Evolutionary conservation across 2,329 filamentous ascomycete genomes (phyloP), one percentile per base, ranked within the genome.

Genomic region (Xylaria sp.): DNA sequence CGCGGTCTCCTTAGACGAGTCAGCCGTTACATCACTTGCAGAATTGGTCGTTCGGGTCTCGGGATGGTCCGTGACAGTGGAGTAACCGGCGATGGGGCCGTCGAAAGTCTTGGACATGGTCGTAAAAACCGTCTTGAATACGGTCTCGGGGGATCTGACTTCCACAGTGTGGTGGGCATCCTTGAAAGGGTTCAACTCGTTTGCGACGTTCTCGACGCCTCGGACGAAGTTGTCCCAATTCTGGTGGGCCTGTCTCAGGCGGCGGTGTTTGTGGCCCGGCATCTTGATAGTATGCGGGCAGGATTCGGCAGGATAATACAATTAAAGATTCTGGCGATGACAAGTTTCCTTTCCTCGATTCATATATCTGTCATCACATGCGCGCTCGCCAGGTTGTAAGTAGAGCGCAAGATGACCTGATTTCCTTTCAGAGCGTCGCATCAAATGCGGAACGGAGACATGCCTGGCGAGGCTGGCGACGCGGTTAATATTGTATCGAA

Each of bases 1-100:
- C 2, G 52, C 16, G 6, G 61, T 65, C 39, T 63, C 58, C 46
- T 61, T 53, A 35, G 61, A 46, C 9, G 58, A 50, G 11, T 47
- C 51, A 35, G 18, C 54, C 1, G 63, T 65, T 30, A 52, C 57
- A 16, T 59, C 16, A 60, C 52, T 39, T 56, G 59, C 34, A 1
- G 56, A 51, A 19, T 52, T 47, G 13, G 56, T 18, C 10, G 58
- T 46, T 11, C 55, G 39, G 23, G 66, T 64, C 13, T 72, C 65
- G n/a, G 67, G 71, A 44, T 64, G 55, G 37, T 63, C 61, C 8
- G 60, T 67, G 8, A 76, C 53, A 4, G 77, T 79, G 39, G 72
- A 72, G 58, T 76, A 79, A 30, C 78, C 75, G 34, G 66, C 78
- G 58, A 80, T 70, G 4, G 70, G 67, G n/a, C 76, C 78, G 42